Evolutionary conservation across 805 yeast species (phyloP), one percentile per base, ranked within the genome.

Genomic region (Barnettozyma siamensis): DNA sequence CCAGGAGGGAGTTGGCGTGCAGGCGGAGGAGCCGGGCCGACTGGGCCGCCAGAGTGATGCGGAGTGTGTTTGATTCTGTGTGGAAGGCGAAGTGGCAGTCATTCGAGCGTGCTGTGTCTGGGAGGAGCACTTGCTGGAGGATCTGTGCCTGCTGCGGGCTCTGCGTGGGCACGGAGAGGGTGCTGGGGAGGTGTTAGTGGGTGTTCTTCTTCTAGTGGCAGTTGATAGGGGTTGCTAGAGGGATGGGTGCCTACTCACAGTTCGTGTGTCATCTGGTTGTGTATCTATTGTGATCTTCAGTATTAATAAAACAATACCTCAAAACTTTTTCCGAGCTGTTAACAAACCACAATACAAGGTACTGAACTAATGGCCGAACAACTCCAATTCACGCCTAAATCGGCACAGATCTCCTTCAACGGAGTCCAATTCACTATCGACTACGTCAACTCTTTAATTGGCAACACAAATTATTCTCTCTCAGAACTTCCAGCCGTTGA

Each of bases 21-120:
- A 88, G 95, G 46, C 97, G 67, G 38, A 88, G 72, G 7, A 80
- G 80, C 33, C 96, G 66, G 49, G 84, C 94, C 38, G 85, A 79
- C 0, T 69, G 67, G 2, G 88, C 87, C 7, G 65, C 58, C 49
- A 86, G 84, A 1, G 53, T 47, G 23, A 64, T 0, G 45, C 46
- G 16, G 31, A 31, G 12, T 49, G 53, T 2, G n/a, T n/a, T n/a
- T n/a, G n/a, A n/a, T 58, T 72, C 3, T 64, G 55, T 0, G 63
- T 55, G 6, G n/a, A 78, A 78, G 7, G 1, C 49, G 50, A 5
- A 79, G 80, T 15, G 61, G 57, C 36, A 88, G 67, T 58, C 86
- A 93, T 39, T 73, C 68, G 2, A 1, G 91, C 95, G 4, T 64
- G 51, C 18, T 87, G 66, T 3, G 87, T 68, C n/a, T 12, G 41